A percentile compares a stretch with the other conserved stretches of the same genome.
phyloP scores from a whole-genome alignment of 1,139 yeast species.

The Ogataea hybrid region DNA sequence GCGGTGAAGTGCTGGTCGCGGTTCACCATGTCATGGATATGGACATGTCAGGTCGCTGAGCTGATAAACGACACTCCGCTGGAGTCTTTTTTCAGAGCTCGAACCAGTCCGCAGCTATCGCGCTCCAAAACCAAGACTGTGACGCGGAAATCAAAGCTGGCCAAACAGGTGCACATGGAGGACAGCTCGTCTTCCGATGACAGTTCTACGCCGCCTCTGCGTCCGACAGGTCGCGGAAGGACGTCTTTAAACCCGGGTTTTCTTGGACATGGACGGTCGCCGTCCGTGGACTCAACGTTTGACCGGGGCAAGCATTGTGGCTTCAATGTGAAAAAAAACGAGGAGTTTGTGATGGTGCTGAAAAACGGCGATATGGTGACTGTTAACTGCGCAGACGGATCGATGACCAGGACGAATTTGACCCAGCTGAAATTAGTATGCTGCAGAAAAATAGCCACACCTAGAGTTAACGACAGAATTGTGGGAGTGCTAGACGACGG shows the following conservation, averaged over 20 bases:
- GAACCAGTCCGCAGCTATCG: slow-evolving; percentile 49
- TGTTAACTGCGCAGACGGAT: slow-evolving; percentile 49
- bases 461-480: slow-evolving; percentile 72
- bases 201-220: background rate
- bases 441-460: slow-evolving; percentile 59
- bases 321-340: slow-evolving; percentile 24
- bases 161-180: slow-evolving; percentile 13
- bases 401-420: slow-evolving; percentile 31
- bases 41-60: slow-evolving; percentile 43
- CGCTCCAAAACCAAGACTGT: slow-evolving; percentile 39
- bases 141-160: slow-evolving; percentile 13
- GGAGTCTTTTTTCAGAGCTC: slow-evolving; percentile 59
- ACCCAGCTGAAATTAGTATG: slow-evolving; percentile 39
- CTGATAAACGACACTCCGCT: slow-evolving; percentile 38
- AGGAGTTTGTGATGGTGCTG: slow-evolving; percentile 40
- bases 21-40: slow-evolving; percentile 47
- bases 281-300: slow-evolving; percentile 32
- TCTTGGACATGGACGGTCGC: slow-evolving; percentile 18
- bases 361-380: slow-evolving; percentile 46
- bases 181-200: slow-evolving; percentile 3
- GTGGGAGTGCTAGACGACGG: slow-evolving; percentile 54
- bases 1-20: slow-evolving; percentile 60
- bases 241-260: background rate
- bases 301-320: slow-evolving; percentile 25
- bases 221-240: slow-evolving; percentile 1